These are phyloP conservation scores for Combretum micranthum DNA, from an alignment of 345 rosid species.

Conservation along the genomic window DNA sequence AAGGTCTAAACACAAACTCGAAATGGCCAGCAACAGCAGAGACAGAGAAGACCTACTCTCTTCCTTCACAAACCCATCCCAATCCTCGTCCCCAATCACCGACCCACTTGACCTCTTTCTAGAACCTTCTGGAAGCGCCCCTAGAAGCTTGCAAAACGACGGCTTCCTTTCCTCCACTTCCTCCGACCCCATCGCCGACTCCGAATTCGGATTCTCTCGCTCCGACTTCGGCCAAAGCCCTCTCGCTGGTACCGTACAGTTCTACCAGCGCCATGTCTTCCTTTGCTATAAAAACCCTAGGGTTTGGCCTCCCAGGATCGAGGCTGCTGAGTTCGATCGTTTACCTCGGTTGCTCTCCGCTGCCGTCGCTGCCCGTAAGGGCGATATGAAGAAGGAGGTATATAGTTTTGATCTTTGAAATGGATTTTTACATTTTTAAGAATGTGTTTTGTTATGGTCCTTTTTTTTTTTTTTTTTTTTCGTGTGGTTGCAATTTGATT, in stretches of 20 bases:
- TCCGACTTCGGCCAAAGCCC: conserved; percentile 60
- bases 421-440: conserved; percentile 3
- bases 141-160: conserved; percentile 81
- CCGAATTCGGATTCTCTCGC: conserved; percentile 75
- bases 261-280: conserved; percentile 81
- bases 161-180: conserved; percentile 40
- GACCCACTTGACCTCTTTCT: conserved; percentile 52
- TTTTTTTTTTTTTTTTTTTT: no score
- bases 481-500: conserved; percentile 1
- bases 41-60: conserved; percentile 54
- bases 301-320: conserved; percentile 93
- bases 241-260: conserved; percentile 76
- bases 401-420: background rate
- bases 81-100: conserved; percentile 63
- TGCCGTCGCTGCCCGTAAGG: conserved; percentile 57
- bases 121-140: conserved; percentile 55
- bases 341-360: conserved; percentile 90
- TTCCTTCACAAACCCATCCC: conserved; percentile 39
- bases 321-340: conserved; percentile 99
- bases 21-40: conserved; percentile 47
- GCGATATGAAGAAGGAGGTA: conserved; percentile 66
- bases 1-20: background rate
- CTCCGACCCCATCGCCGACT: conserved; percentile 22
- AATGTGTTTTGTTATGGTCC: conserved; percentile 1
- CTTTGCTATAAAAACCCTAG: conserved; percentile 91